These are phyloP conservation scores for Pseudomonodictys pantanalensis DNA, from an alignment of 495 filamentous ascomycete genomes.

Conservation along the genomic window DNA sequence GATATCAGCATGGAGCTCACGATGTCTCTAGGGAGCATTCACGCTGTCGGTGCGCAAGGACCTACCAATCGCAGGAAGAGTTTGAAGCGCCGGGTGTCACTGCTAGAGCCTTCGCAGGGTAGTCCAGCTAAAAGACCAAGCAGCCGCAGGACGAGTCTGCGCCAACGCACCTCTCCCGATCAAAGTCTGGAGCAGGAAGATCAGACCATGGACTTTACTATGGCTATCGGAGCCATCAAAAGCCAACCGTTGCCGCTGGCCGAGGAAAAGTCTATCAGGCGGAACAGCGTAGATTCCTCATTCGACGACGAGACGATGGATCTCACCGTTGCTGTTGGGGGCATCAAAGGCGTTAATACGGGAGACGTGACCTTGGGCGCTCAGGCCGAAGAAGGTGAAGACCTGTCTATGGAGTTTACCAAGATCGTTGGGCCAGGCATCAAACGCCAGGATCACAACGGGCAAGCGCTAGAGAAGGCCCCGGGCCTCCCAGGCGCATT, in stretches of 20 bases:
- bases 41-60: conserved; percentile 9
- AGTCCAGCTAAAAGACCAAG: conserved; percentile 31
- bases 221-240: neutral
- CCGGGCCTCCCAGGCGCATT: neutral
- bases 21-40: conserved; percentile 40
- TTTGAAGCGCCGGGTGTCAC: conserved; percentile 32
- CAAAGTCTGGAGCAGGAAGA: neutral
- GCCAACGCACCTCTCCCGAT: neutral
- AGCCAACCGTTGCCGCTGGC: neutral
- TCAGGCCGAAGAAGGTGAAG: conserved; percentile 45
- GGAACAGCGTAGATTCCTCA: neutral
- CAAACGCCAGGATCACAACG: conserved; percentile 33
- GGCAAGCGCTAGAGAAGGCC: conserved; percentile 15
- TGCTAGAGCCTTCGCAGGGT: conserved; percentile 20
- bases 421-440: conserved; percentile 65
- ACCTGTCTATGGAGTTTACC: conserved; percentile 82
- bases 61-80: conserved; percentile 17
- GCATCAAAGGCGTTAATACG: conserved; percentile 43
- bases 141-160: conserved; percentile 25
- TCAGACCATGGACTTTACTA: neutral
- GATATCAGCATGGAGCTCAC: conserved; percentile 47
- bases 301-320: conserved; percentile 53
- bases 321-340: conserved; percentile 72
- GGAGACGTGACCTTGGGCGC: neutral
- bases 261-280: neutral